Evolutionary conservation across 768 basidiomycete genomes (phyloP), one percentile per base, ranked within the genome.

Genomic region (Rhodotorula paludigena): DNA sequence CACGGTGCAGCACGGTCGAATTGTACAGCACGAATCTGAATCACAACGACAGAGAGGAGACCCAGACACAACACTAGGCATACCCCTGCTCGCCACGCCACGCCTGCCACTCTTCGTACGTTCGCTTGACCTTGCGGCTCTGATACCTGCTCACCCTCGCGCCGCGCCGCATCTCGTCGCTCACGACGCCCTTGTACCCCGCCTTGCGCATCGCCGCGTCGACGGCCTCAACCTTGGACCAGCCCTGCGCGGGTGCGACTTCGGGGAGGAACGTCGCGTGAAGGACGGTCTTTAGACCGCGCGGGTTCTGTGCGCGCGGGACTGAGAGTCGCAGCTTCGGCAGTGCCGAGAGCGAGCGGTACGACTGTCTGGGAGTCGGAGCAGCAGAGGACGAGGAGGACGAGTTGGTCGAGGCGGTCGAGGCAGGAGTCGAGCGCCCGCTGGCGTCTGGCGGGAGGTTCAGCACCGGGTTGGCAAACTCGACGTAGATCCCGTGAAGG

Each of bases 201-300:
- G 93, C 90, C 79, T 99, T 99, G 69, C 85, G 84, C 71, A 98
- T 91, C 36, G 92, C 91, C 74, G 87, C 91, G 73, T 93, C 87
- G 45, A 99, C 80, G 12, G 94, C 87, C 78, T 96, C 89, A 64
- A 87, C 81, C 83, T 88, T 89, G 68, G 86, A 85, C 96, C 96
- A 99, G 12, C 90, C 92, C 78, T 98, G 94, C 44, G 91, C 90
- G 0, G 87, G 84, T 49, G 90, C 88, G 66, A 99, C 89, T 61
- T 97, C 87, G 9, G 96, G 96, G 18, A 99, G 83, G 79, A 93
- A 99, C 0, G 90, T 92, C 14, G 93, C 92, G 18, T 86, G 84
- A 74, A 93, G 86, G 1, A 83, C 64, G 8, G 73, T 81, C 70
- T 84, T 84, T 76, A 81, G 85, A 12, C 51, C 18, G 6, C 61